Conservation (phyloP, 805 yeast genomes). For the Yarrowia yakushimensis region DNA sequence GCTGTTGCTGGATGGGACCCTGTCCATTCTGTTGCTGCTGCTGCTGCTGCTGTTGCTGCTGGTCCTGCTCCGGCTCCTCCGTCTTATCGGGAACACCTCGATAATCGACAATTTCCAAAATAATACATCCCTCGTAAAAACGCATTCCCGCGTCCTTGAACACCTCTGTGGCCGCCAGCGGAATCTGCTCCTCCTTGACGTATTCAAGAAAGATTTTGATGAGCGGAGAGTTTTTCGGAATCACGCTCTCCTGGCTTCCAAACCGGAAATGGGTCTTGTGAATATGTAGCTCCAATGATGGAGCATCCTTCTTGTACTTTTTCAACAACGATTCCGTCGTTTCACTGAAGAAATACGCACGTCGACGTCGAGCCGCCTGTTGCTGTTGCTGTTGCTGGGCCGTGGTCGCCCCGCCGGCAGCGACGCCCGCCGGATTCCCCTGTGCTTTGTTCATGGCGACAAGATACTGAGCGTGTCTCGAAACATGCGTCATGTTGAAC, state of each 20-base stretch:
- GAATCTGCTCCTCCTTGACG: conserved; percentile 77
- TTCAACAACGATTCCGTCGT: conserved; percentile 68
- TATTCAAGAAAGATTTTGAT: conserved; percentile 71
- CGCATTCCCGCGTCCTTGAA: conserved; percentile 80
- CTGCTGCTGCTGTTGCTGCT: neutral
- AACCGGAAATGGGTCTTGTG: conserved; percentile 89
- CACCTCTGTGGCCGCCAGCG: conserved; percentile 85
- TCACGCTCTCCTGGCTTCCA: conserved; percentile 84
- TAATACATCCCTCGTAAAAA: conserved; percentile 86
- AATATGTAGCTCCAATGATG: conserved; percentile 84
- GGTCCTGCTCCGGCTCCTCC: neutral
- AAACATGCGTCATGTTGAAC: conserved; percentile 1
- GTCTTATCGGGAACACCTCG: conserved; percentile 38
- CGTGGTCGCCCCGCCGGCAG: neutral
- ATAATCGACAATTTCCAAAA: conserved; percentile 84
- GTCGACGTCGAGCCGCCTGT: conserved; percentile 13
- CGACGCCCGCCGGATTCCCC: conserved; percentile 11
- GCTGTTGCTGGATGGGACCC: neutral
- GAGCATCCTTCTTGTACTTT: conserved; percentile 71
- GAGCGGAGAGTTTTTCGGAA: conserved; percentile 74
- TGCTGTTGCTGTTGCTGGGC: conserved; percentile 19
- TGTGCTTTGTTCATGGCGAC: conserved; percentile 21
- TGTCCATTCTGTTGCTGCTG: neutral
- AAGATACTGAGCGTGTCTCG: conserved; percentile 3
- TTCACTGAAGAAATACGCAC: conserved; percentile 45